Percentiles rank a stretch among this genome's conserved stretches.
Conservation (phyloP, 257 asterid species). For the Capsicum baccatum region DNA sequence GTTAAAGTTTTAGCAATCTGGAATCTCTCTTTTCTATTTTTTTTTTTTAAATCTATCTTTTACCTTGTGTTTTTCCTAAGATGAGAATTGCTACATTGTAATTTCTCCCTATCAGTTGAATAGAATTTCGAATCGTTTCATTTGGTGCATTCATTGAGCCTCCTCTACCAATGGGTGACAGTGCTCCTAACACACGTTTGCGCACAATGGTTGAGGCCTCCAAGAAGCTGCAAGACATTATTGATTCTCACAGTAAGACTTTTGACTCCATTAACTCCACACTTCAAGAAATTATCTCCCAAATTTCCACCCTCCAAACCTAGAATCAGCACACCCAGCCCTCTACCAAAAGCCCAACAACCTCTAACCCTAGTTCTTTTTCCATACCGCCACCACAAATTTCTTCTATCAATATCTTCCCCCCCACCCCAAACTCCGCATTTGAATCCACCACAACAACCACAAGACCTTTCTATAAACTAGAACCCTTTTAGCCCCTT, state of each 20-base stretch:
- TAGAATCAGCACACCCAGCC: neutral
- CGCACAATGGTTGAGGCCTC: too few relatives aligned
- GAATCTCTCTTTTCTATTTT: too few relatives aligned
- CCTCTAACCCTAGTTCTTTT: neutral
- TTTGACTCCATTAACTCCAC: neutral
- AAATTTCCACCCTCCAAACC: too few relatives aligned
- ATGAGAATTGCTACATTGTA: too few relatives aligned
- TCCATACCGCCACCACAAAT: neutral
- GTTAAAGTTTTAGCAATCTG: too few relatives aligned
- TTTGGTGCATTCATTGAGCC: too few relatives aligned
- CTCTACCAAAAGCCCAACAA: neutral
- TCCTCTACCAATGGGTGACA: too few relatives aligned
- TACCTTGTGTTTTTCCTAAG: too few relatives aligned
- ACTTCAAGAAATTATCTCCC: neutral
- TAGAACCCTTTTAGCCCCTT: neutral
- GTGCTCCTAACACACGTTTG: too few relatives aligned
- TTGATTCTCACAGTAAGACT: neutral
- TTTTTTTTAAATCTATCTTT: too few relatives aligned
- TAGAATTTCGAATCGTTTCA: too few relatives aligned
- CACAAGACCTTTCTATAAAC: neutral
- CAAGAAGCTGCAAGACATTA: neutral
- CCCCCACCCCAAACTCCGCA: neutral
- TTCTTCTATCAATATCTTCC: neutral
- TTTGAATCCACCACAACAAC: conserved; percentile 2
- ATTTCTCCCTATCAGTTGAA: too few relatives aligned